These are phyloP conservation scores for Rutidosis leptorrhynchoides DNA, from an alignment of 129 eudicot genomes.

Conservation along the genomic window DNA sequence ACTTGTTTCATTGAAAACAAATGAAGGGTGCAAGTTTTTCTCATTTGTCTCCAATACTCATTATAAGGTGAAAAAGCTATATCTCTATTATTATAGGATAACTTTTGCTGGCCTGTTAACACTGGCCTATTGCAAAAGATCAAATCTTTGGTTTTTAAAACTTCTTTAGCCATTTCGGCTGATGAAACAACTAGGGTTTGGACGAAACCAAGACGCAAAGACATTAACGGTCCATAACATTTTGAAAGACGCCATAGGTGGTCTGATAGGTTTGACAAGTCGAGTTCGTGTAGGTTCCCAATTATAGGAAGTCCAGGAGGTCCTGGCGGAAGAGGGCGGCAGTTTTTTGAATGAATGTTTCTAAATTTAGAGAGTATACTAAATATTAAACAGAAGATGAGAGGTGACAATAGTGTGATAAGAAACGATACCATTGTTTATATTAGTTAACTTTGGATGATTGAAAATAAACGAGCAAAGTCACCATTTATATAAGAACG, in stretches of 20 bases:
- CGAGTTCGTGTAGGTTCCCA: constrained; percentile 42
- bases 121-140: constrained; percentile 31
- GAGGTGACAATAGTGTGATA: constrained; percentile 14
- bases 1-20: constrained; percentile 36
- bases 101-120: constrained; percentile 19
- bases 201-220: constrained; percentile 31
- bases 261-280: constrained; percentile 20
- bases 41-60: constrained; percentile 41
- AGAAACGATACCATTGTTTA: no score
- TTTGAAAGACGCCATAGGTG: constrained; percentile 34
- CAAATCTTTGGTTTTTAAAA: constrained; percentile 40
- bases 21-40: constrained; percentile 37
- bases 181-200: constrained; percentile 39
- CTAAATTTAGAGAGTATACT: neutral
- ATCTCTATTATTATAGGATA: constrained; percentile 29
- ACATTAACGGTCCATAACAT: constrained; percentile 43
- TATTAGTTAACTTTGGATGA: neutral
- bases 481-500: neutral
- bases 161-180: constrained; percentile 38
- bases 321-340: constrained; percentile 40
- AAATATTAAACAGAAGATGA: constrained; percentile 6
- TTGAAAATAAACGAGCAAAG: neutral
- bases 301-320: constrained; percentile 47
- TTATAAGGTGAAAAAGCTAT: constrained; percentile 32
- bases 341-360: neutral